phyloP scores from a whole-genome alignment of 164 flowering plant species.

The Magnolia kwangsiensis region DNA sequence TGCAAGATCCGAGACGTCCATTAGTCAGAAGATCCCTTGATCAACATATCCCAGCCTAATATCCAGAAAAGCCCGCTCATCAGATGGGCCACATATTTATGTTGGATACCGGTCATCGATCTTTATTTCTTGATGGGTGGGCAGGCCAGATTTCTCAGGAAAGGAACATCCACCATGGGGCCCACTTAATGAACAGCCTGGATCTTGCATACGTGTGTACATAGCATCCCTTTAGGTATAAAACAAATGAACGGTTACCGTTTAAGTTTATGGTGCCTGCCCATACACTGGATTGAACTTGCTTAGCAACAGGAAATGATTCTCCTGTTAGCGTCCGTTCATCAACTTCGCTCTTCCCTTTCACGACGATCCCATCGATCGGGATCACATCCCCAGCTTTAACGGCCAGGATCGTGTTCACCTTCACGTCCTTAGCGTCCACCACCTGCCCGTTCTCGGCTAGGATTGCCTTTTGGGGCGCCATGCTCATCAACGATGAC shows the following conservation, averaged over 20 bases:
- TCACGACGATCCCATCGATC: conserved; percentile 77
- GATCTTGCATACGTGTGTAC: too few relatives aligned
- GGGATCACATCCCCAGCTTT: conserved; percentile 87
- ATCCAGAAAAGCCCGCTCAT: too few relatives aligned
- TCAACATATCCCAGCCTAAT: too few relatives aligned
- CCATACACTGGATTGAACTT: conserved; percentile 63
- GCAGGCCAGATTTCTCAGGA: too few relatives aligned
- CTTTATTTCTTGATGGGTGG: too few relatives aligned
- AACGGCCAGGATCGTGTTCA: conserved; percentile 65
- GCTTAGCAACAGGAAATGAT: conserved; percentile 73
- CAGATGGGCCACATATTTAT: too few relatives aligned
- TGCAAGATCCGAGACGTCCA: too few relatives aligned
- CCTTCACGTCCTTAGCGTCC: conserved; percentile 54
- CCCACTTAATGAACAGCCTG: too few relatives aligned
- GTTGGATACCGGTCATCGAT: too few relatives aligned
- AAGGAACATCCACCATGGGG: too few relatives aligned
- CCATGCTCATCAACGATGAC: conserved; percentile 71
- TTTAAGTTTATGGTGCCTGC: conserved; percentile 91
- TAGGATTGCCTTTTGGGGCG: conserved; percentile 71
- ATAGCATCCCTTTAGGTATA: too few relatives aligned
- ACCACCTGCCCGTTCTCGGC: conserved; percentile 77
- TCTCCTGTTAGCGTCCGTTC: conserved; percentile 88
- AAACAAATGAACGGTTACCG: conserved; percentile 37
- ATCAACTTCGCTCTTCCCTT: conserved; percentile 83
- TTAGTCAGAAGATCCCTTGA: too few relatives aligned